Conservation (phyloP, 2,329 filamentous ascomycete species). For the Dothideomycetes sp. region DNA sequence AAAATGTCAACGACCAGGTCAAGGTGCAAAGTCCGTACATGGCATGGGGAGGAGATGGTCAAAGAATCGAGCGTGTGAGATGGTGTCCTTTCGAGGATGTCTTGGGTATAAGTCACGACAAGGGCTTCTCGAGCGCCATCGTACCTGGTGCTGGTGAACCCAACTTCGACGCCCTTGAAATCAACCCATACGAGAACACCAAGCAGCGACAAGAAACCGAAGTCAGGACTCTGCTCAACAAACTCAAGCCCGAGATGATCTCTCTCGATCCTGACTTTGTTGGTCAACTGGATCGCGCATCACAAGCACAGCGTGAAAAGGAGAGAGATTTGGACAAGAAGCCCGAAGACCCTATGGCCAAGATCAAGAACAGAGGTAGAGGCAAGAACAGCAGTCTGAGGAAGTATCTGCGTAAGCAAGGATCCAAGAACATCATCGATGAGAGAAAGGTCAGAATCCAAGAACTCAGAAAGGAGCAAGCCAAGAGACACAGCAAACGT, state of each 20-base stretch:
- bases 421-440: constrained; percentile 88
- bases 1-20: constrained; percentile 55
- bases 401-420: constrained; percentile 85
- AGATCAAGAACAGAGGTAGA: constrained; percentile 65
- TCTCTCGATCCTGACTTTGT: constrained; percentile 86
- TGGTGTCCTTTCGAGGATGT: constrained; percentile 97
- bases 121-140: constrained; percentile 82
- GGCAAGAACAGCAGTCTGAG: constrained; percentile 85
- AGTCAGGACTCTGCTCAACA: constrained; percentile 83
- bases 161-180: constrained; percentile 88
- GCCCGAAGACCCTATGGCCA: constrained; percentile 43
- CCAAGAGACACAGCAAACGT: constrained; percentile 58
- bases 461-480: constrained; percentile 62
- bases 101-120: constrained; percentile 72
- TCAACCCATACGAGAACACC: constrained; percentile 87
- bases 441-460: constrained; percentile 84
- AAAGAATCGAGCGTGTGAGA: constrained; percentile 65
- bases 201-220: constrained; percentile 91
- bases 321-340: constrained; percentile 74
- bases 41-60: constrained; percentile 81
- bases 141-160: constrained; percentile 93
- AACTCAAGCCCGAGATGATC: constrained; percentile 95
- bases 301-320: constrained; percentile 64
- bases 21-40: constrained; percentile 87
- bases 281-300: constrained; percentile 74